A percentile compares a stretch with the other conserved stretches of the same genome.
These are phyloP conservation scores for Letharia lupina DNA, from an alignment of 495 filamentous ascomycete genomes.

Conservation along the genomic window DNA sequence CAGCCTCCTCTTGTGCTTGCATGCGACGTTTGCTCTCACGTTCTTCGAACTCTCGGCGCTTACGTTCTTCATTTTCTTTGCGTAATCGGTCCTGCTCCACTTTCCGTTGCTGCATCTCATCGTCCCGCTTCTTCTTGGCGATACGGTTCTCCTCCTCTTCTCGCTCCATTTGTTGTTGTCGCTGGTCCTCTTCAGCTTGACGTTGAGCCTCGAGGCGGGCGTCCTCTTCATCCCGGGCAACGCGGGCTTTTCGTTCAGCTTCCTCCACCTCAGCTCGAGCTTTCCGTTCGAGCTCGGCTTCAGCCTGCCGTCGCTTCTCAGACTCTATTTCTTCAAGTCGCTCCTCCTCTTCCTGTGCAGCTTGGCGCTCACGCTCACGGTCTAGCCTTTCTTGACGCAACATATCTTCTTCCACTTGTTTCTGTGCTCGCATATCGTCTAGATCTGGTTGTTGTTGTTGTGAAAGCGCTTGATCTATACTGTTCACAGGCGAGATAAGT, in stretches of 20 bases:
- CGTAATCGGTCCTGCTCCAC: slow-evolving; percentile 45
- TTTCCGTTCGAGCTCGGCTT: slow-evolving; percentile 36
- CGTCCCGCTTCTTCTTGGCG: slow-evolving; percentile 45
- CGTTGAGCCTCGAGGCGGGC: slow-evolving; percentile 23
- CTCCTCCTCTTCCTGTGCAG: slow-evolving; percentile 15
- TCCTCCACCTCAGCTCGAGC: slow-evolving; percentile 35
- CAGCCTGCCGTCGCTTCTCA: slow-evolving; percentile 30
- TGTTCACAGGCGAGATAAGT: slow-evolving; percentile 16
- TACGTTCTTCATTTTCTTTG: slow-evolving; percentile 50
- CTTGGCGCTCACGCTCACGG: slow-evolving; percentile 13
- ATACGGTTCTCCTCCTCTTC: slow-evolving; percentile 46
- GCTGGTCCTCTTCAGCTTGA: slow-evolving; percentile 22
- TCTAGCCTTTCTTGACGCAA: slow-evolving; percentile 12
- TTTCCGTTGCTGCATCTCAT: slow-evolving; percentile 41
- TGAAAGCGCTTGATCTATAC: slow-evolving; percentile 21
- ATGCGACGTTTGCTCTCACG: slow-evolving; percentile 30
- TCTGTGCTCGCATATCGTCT: slow-evolving; percentile 19
- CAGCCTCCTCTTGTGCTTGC: slow-evolving; percentile 40
- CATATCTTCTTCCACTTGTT: slow-evolving; percentile 19
- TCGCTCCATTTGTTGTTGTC: slow-evolving; percentile 20
- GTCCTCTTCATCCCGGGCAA: slow-evolving; percentile 41
- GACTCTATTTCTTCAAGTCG: slow-evolving; percentile 24
- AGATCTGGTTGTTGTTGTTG: slow-evolving; percentile 13
- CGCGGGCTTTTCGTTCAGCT: slow-evolving; percentile 35
- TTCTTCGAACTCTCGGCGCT: slow-evolving; percentile 40